Conservation (phyloP, 441 rosid genomes). For the Aquilaria agallochum region DNA sequence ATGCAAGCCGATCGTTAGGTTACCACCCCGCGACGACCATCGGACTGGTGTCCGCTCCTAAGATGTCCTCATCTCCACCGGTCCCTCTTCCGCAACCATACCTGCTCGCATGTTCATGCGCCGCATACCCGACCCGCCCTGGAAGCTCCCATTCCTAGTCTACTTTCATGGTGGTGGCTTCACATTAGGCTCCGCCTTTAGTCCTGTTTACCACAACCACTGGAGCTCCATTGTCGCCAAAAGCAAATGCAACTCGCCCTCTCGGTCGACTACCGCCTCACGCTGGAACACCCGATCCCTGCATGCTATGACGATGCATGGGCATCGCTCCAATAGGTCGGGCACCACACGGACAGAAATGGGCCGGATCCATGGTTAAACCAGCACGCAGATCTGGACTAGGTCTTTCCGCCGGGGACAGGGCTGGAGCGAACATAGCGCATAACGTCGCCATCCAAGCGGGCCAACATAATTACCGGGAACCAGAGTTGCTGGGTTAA, state of each 20-base stretch:
- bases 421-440: slow-evolving; percentile 51
- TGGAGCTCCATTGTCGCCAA: slow-evolving; percentile 22
- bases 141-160: slow-evolving; percentile 40
- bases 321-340: slow-evolving; percentile 43
- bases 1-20: no score
- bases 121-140: no score
- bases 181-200: slow-evolving; percentile 37
- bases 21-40: no score
- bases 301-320: slow-evolving; percentile 38
- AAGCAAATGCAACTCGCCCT: slow-evolving; percentile 40
- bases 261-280: slow-evolving; percentile 46
- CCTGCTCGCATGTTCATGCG: no score
- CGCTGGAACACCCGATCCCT: slow-evolving; percentile 50
- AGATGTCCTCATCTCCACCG: no score
- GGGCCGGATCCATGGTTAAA: slow-evolving; percentile 57
- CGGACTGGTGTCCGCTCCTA: no score
- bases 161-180: slow-evolving; percentile 72
- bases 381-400: slow-evolving; percentile 26
- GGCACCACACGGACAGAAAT: slow-evolving; percentile 29
- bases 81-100: no score
- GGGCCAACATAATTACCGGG: not conserved
- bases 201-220: slow-evolving; percentile 29
- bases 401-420: slow-evolving; percentile 48
- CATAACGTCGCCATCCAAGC: slow-evolving; percentile 39
- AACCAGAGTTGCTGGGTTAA: no score